These are phyloP conservation scores for Fonsecaea pedrosoi DNA, from an alignment of 2,329 filamentous ascomycete species.

Conservation along the genomic window DNA sequence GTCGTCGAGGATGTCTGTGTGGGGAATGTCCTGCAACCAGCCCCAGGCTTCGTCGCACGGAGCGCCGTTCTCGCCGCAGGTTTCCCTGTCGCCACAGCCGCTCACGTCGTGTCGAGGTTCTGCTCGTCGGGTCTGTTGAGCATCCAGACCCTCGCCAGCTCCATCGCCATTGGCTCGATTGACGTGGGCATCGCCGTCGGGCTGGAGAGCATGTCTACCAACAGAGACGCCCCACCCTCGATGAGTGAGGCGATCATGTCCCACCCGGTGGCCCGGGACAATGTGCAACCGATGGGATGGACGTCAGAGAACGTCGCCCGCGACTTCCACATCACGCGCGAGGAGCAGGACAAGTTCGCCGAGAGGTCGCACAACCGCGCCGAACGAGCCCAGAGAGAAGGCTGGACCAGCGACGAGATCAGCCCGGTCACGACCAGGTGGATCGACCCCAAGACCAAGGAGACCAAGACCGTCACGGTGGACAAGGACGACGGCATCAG, in stretches of 20 bases:
- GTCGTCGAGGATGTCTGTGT: slow-evolving; percentile 93
- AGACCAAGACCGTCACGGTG: slow-evolving; percentile 82
- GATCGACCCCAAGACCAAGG: slow-evolving; percentile 87
- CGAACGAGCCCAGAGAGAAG: slow-evolving; percentile 77
- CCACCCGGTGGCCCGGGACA: slow-evolving; percentile 84
- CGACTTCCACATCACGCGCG: slow-evolving; percentile 74
- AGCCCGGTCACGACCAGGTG: slow-evolving; percentile 82
- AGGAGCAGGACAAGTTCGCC: slow-evolving; percentile 87
- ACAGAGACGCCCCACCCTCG: slow-evolving; percentile 84
- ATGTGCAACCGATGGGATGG: slow-evolving; percentile 97
- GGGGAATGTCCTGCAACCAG: slow-evolving; percentile 86
- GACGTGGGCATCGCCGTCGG: slow-evolving; percentile 92
- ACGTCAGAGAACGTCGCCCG: slow-evolving; percentile 94
- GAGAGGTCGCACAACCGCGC: slow-evolving; percentile 91
- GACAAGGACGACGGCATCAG: slow-evolving; percentile 86
- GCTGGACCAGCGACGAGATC: slow-evolving; percentile 94
- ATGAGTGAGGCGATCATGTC: slow-evolving; percentile 87
- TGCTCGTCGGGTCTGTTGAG: slow-evolving; percentile 93
- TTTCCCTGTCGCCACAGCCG: slow-evolving; percentile 81
- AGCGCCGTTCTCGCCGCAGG: slow-evolving; percentile 89
- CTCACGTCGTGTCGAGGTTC: slow-evolving; percentile 88
- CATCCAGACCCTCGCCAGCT: slow-evolving; percentile 90
- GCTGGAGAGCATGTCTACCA: slow-evolving; percentile 92
- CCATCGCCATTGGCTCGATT: slow-evolving; percentile 89
- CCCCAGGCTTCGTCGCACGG: slow-evolving; percentile 89